A percentile compares a stretch with the other conserved stretches of the same genome.
Conservation (phyloP, 2,329 filamentous ascomycete species). For the Aspergillus carbonarius region DNA sequence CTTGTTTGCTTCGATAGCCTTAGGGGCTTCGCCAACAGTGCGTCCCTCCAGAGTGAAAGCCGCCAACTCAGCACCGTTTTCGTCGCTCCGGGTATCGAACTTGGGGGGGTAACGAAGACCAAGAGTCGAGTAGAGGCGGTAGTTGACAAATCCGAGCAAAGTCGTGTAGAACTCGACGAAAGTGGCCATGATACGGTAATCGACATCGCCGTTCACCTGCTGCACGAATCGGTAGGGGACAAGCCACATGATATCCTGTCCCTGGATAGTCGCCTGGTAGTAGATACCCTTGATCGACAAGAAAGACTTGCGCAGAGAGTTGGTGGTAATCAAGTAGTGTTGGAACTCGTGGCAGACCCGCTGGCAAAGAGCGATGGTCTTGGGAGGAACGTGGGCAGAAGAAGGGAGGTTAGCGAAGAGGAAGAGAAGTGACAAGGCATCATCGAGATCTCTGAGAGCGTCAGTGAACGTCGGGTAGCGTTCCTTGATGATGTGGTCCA, state of each 20-base stretch:
- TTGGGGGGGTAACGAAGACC: conserved; percentile 95
- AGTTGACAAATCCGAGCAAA: conserved; percentile 93
- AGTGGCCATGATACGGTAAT: conserved; percentile 98
- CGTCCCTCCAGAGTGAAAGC: conserved; percentile 88
- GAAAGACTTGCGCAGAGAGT: conserved; percentile 93
- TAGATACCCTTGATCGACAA: conserved; percentile 99
- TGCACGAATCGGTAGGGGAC: conserved; percentile 99
- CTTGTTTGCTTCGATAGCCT: conserved; percentile 54
- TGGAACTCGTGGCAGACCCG: conserved; percentile 92
- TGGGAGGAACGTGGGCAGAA: conserved; percentile 82
- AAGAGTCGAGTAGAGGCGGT: conserved; percentile 84
- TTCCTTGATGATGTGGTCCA: conserved; percentile 97
- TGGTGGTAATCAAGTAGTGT: conserved; percentile 91
- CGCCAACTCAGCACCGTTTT: conserved; percentile 82
- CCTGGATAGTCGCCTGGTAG: conserved; percentile 96
- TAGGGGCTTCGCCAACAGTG: conserved; percentile 50
- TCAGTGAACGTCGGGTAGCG: conserved; percentile 97
- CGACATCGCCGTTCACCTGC: conserved; percentile 86
- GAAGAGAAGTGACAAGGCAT: conserved; percentile 95
- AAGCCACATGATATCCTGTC: conserved; percentile 94
- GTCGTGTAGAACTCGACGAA: conserved; percentile 99
- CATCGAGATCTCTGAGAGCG: conserved; percentile 89
- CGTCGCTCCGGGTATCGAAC: conserved; percentile 83
- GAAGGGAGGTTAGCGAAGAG: conserved; percentile 95
- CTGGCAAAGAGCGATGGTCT: conserved; percentile 95